Percentiles rank a stretch among this genome's conserved stretches.
These are phyloP conservation scores for Chloranthus sessilifolius DNA, from an alignment of 164 flowering plant genomes.

Conservation along the genomic window DNA sequence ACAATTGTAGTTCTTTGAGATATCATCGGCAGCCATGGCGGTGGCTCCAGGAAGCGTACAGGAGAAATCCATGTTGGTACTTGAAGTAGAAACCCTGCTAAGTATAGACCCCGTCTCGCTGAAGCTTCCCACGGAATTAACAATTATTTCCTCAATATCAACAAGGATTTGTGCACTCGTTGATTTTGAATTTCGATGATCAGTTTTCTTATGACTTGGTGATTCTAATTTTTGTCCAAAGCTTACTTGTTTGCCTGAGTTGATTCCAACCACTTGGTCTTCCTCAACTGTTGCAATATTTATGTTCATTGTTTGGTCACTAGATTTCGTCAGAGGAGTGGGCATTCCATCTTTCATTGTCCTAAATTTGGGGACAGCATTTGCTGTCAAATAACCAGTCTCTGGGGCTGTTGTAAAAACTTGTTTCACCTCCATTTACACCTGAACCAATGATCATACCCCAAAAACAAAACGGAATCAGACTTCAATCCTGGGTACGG, in stretches of 20 bases:
- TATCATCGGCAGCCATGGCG: conserved; percentile 7
- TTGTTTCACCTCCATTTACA: too few relatives aligned
- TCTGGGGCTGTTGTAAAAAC: too few relatives aligned
- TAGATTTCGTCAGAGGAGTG: too few relatives aligned
- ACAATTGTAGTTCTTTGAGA: background rate
- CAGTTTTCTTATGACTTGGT: background rate
- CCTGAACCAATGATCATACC: too few relatives aligned
- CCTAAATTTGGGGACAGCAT: too few relatives aligned
- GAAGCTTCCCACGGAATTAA: background rate
- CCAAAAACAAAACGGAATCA: too few relatives aligned
- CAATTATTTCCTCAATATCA: conserved; percentile 13
- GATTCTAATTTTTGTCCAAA: conserved; percentile 6
- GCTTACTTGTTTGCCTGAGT: background rate
- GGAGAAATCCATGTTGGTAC: background rate
- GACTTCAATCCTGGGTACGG: too few relatives aligned
- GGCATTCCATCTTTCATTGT: too few relatives aligned
- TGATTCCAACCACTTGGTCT: too few relatives aligned
- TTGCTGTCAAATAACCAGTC: too few relatives aligned
- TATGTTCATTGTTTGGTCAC: too few relatives aligned
- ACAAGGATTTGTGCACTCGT: conserved; percentile 10
- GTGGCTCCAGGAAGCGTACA: background rate
- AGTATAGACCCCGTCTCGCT: conserved; percentile 3
- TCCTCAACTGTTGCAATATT: too few relatives aligned
- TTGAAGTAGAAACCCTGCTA: conserved; percentile 7
- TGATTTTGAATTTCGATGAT: conserved; percentile 9